Evolutionary conservation across 805 yeast species (phyloP), one percentile per base, ranked within the genome.

Genomic region (Candida ulmi): DNA sequence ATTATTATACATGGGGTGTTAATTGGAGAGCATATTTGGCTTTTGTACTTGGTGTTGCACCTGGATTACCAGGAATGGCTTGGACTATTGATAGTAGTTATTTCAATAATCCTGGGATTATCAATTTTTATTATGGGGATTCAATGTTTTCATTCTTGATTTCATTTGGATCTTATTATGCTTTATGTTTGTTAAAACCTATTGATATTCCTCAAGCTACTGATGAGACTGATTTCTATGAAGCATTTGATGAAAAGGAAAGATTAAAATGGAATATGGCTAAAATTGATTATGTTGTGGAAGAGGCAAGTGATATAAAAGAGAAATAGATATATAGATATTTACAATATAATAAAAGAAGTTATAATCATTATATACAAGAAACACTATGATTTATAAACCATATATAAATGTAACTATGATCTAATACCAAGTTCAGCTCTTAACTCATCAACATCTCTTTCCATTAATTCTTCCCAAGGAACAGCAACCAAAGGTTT

Each of bases 391-490:
- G n/a, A n/a, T n/a, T n/a, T n/a, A n/a, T n/a, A n/a, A n/a, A n/a
- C n/a, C n/a, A n/a, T 30, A 25, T 37, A 25, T 8, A 26, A 25
- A 25, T 9, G n/a, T 9, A 18, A n/a, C 4, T 35, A 15, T n/a
- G 28, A 19, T 8, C 33, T 17, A 23, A 91, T 79, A 4, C 88
- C 85, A 45, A 91, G 63, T 42, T 83, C 83, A 5, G 53, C 49
- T 53, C 96, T 76, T 35, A 93, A 63, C 52, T 82, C 88, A 40
- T 78, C 69, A 5, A 87, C 75, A 57, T 88, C 91, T 45, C 69
- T 69, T 19, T 80, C 85, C 50, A 93, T 66, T 17, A 80, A 63
- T 33, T 86, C 74, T 58, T 93, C 98, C 99, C 99, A 91, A 57
- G 85, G 87, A 0, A 91, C 88, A 57, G 87, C 86, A 39, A 91